phyloP scores from a whole-genome alignment of 2,329 filamentous ascomycete species.

The Beauveria varroae region DNA sequence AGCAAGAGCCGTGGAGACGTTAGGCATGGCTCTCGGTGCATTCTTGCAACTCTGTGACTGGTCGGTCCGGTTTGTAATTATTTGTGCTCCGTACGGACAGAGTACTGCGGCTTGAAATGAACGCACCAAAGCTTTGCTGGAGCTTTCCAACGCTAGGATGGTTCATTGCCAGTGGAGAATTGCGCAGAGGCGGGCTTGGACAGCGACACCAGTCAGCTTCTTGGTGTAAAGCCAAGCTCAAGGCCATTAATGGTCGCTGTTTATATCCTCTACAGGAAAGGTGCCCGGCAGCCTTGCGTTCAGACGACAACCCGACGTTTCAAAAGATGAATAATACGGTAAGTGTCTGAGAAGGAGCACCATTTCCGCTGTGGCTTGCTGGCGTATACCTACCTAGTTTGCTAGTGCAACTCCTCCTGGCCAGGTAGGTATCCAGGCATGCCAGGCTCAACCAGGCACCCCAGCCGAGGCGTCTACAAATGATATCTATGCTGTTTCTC shows the following conservation, averaged over 20 bases:
- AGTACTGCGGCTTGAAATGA: neutral
- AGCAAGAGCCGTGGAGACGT: neutral
- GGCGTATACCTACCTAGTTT: too few species aligned
- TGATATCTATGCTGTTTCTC: neutral
- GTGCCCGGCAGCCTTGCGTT: neutral
- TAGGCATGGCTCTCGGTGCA: neutral
- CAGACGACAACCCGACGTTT: neutral
- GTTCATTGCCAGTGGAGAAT: neutral
- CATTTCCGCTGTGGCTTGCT: neutral
- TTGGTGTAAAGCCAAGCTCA: neutral
- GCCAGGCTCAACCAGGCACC: neutral
- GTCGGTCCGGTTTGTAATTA: neutral
- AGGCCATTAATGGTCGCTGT: neutral
- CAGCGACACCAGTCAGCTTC: slow-evolving; percentile 1
- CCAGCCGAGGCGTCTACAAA: neutral
- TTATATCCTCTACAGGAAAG: neutral
- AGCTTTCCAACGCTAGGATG: neutral
- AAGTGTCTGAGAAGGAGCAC: neutral
- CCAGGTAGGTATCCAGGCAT: neutral
- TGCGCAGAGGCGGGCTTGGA: neutral
- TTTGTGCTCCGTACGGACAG: neutral
- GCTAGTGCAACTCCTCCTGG: too few species aligned
- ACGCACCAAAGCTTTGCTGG: neutral
- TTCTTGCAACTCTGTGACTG: neutral
- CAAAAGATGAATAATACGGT: neutral